These are phyloP conservation scores for Jatropha curcas DNA, from an alignment of 345 rosid species.

Conservation along the genomic window DNA sequence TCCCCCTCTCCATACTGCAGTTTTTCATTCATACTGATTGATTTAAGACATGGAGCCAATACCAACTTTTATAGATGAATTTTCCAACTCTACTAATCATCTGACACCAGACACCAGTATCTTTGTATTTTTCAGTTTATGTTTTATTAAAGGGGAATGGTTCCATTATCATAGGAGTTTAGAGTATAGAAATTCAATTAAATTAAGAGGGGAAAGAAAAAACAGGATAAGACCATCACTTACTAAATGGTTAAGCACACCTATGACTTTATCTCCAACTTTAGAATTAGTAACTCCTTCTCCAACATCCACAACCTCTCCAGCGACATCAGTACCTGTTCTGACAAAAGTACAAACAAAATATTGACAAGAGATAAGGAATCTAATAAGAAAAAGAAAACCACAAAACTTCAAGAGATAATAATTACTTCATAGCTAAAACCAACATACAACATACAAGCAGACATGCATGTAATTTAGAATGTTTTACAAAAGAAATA, in stretches of 20 bases:
- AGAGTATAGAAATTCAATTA: background rate
- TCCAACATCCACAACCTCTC: conserved; percentile 42
- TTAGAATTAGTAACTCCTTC: conserved; percentile 31
- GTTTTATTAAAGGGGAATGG: background rate
- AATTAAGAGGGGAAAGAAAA: background rate
- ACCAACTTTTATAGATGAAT: too few species aligned
- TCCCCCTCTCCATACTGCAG: too few species aligned
- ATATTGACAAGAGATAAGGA: background rate
- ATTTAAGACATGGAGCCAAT: too few species aligned
- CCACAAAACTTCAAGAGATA: too few species aligned
- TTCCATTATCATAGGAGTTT: too few species aligned
- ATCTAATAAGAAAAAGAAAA: too few species aligned
- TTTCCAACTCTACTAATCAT: too few species aligned
- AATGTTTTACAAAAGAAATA: background rate
- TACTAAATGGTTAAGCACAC: conserved; percentile 25
- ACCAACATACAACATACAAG: background rate
- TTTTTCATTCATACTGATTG: too few species aligned
- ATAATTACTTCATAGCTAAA: too few species aligned
- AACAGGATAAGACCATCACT: background rate
- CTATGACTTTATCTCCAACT: conserved; percentile 39
- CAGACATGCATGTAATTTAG: background rate
- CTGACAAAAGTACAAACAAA: background rate
- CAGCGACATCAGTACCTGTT: conserved; percentile 40
- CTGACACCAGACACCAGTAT: too few species aligned
- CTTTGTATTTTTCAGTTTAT: background rate